phyloP scores from a whole-genome alignment of 331 rosid species.

The Prunus yedoensis region DNA sequence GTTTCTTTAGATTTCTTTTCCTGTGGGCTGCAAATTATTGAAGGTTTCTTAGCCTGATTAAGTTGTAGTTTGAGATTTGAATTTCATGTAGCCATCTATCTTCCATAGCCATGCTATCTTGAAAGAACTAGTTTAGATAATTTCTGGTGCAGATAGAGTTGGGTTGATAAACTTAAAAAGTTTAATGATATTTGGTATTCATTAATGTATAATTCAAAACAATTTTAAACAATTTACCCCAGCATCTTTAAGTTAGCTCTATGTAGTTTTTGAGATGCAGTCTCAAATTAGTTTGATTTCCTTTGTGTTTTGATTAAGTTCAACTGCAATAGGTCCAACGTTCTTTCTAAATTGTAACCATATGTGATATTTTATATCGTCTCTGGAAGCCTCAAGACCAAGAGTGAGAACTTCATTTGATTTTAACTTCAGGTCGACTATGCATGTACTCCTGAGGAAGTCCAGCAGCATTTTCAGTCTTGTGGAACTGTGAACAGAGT shows the following conservation, averaged over 20 bases:
- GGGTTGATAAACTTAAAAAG: background rate
- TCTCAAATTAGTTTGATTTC: conserved; percentile 3
- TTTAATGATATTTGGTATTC: background rate
- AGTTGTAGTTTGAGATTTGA: background rate
- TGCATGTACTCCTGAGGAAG: conserved; percentile 95
- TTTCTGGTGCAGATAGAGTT: background rate
- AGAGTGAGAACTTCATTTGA: conserved; percentile 11
- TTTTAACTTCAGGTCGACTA: conserved; percentile 81
- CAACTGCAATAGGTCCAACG: background rate
- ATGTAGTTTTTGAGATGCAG: conserved; percentile 3
- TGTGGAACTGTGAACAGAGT: conserved; percentile 99
- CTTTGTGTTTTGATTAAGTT: background rate
- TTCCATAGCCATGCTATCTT: background rate
- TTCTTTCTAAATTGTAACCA: background rate
- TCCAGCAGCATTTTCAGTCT: conserved; percentile 93
- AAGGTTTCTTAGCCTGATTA: background rate
- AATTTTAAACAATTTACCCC: background rate
- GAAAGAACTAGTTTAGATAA: background rate
- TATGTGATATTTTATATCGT: background rate
- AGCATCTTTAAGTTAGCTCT: background rate
- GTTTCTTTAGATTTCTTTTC: background rate
- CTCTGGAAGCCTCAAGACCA: background rate
- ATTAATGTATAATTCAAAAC: background rate
- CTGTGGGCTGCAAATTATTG: background rate
- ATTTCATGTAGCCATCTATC: background rate